Conservation (phyloP, 208 protist genomes). For the Wallacemonas rigidus region DNA sequence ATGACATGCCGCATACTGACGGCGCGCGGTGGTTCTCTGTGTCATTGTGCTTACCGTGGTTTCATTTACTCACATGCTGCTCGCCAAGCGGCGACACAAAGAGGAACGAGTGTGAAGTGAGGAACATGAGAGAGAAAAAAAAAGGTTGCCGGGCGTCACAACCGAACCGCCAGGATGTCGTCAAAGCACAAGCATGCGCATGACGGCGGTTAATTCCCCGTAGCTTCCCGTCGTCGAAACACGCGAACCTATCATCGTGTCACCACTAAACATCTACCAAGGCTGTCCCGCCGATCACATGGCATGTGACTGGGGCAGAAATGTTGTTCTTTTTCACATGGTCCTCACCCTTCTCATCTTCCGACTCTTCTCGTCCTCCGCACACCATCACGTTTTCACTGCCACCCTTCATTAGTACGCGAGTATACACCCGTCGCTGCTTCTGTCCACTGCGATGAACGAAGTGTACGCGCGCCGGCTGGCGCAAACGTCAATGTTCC, state of each 20-base stretch:
- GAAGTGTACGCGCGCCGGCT: slow-evolving; percentile 82
- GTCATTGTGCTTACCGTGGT: neutral
- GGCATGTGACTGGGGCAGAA: too few species aligned
- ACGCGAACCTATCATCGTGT: too few species aligned
- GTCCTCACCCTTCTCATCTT: neutral
- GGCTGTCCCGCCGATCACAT: too few species aligned
- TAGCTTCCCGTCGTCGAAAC: too few species aligned
- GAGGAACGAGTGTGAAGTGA: neutral
- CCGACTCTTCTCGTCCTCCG: neutral
- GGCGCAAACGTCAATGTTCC: slow-evolving; percentile 85
- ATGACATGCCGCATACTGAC: neutral
- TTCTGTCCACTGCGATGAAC: slow-evolving; percentile 54
- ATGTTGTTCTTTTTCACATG: neutral
- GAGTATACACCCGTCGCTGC: too few species aligned
- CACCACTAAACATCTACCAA: too few species aligned
- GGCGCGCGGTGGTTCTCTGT: neutral
- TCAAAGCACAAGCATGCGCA: too few species aligned
- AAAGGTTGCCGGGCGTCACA: neutral
- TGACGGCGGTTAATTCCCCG: too few species aligned
- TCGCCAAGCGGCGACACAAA: too few species aligned
- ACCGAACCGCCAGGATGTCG: too few species aligned
- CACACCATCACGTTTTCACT: neutral
- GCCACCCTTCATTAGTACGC: neutral
- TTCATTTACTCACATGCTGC: too few species aligned
- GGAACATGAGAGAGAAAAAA: neutral